These are phyloP conservation scores for Pneumocystis jirovecii DNA, from an alignment of 1,139 yeast genomes.

Conservation along the genomic window DNA sequence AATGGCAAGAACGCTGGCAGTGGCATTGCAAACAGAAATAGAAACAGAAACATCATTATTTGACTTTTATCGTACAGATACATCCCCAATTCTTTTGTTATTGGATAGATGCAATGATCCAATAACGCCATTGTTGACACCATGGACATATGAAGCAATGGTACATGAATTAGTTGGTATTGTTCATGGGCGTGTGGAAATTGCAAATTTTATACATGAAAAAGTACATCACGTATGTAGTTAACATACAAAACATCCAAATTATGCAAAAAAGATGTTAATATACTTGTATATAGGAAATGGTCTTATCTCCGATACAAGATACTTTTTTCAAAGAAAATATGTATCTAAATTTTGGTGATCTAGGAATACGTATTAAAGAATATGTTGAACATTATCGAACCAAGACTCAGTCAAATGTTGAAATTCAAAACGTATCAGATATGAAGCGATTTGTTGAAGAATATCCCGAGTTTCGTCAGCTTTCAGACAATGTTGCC, in stretches of 20 bases:
- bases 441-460: constrained; percentile 86
- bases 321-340: constrained; percentile 67
- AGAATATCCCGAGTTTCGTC: constrained; percentile 83
- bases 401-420: constrained; percentile 56
- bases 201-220: constrained; percentile 32
- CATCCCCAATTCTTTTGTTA: constrained; percentile 61
- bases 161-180: constrained; percentile 82
- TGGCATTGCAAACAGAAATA: constrained; percentile 18
- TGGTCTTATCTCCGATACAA: constrained; percentile 44
- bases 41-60: constrained; percentile 39
- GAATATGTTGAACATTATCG: constrained; percentile 75
- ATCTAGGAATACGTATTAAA: constrained; percentile 76
- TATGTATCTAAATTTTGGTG: constrained; percentile 86
- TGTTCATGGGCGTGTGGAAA: constrained; percentile 59
- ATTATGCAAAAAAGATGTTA: not conserved
- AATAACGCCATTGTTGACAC: constrained; percentile 74
- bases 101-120: constrained; percentile 83
- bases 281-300: constrained; percentile 29
- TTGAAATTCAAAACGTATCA: constrained; percentile 50
- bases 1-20: constrained; percentile 49
- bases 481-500: constrained; percentile 74
- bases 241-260: not conserved
- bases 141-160: constrained; percentile 99
- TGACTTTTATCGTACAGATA: constrained; percentile 45
- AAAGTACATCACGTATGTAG: constrained; percentile 19